A percentile compares a stretch with the other conserved stretches of the same genome.
phyloP scores from a whole-genome alignment of 2,329 filamentous ascomycete genomes.

The Aspergillus ustus region DNA sequence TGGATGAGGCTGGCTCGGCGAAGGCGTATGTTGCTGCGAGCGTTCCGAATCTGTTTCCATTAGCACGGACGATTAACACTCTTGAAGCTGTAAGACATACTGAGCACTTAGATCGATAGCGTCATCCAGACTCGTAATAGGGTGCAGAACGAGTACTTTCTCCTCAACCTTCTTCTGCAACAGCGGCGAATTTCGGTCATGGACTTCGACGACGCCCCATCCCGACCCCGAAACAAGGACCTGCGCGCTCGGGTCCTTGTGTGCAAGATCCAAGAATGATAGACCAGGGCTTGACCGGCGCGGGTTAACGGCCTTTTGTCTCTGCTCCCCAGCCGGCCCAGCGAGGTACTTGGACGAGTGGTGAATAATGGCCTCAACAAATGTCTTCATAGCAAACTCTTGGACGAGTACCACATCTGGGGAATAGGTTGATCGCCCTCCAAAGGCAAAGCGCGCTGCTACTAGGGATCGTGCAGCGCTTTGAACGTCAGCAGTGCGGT shows the following conservation, averaged over 20 bases:
- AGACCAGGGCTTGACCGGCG: slow-evolving; percentile 19
- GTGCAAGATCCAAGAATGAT: slow-evolving; percentile 27
- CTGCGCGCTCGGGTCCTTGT: slow-evolving; percentile 32
- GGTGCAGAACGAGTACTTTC: slow-evolving; percentile 52
- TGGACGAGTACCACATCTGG: slow-evolving; percentile 69
- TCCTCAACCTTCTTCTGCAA: slow-evolving; percentile 47
- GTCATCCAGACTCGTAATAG: slow-evolving; percentile 58
- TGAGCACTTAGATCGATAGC: slow-evolving; percentile 54
- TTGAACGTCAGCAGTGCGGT: slow-evolving; percentile 61
- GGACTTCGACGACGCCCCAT: slow-evolving; percentile 36
- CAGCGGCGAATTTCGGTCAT: slow-evolving; percentile 34
- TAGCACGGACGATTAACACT: not conserved
- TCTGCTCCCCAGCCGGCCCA: slow-evolving; percentile 28
- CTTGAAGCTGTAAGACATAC: slow-evolving; percentile 24
- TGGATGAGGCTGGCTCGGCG: slow-evolving; percentile 54
- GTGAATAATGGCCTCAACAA: slow-evolving; percentile 55
- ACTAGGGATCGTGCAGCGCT: slow-evolving; percentile 59
- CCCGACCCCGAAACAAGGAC: slow-evolving; percentile 35
- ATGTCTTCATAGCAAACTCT: slow-evolving; percentile 62
- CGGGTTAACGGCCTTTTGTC: slow-evolving; percentile 20
- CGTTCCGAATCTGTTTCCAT: slow-evolving; percentile 28
- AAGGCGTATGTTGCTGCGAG: slow-evolving; percentile 60
- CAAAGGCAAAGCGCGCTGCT: slow-evolving; percentile 59
- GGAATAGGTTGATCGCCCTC: slow-evolving; percentile 63
- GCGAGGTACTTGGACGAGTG: slow-evolving; percentile 36